Percentiles rank a stretch among this genome's conserved stretches.
Evolutionary conservation across 73 alveolate species (phyloP).

Genomic region (Tetrahymena borealis): DNA sequence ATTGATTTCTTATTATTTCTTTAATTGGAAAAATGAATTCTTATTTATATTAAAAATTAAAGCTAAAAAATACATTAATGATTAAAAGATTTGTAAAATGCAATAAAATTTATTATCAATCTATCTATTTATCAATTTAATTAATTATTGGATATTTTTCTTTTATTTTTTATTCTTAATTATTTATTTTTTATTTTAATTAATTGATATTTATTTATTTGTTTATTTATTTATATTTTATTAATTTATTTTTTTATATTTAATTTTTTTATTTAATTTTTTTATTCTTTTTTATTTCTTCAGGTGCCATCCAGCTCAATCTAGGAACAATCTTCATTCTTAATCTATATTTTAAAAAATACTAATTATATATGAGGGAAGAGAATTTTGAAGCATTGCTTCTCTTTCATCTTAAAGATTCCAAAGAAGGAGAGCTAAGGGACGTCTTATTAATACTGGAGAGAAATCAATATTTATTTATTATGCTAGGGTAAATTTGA

Average conservation of each 20-base stretch:
- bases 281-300: neutral
- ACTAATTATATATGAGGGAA: neutral
- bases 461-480: neutral
- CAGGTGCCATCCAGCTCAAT: neutral
- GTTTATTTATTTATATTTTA: neutral
- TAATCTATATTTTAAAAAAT: neutral
- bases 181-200: neutral
- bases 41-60: no score
- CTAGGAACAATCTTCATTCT: neutral
- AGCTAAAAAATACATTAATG: no score
- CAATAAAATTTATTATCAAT: no score
- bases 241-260: neutral
- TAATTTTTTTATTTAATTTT: neutral
- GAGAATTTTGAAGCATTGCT: neutral
- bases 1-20: no score
- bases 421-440: neutral
- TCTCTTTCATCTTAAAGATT: neutral
- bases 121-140: no score
- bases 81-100: no score
- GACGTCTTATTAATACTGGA: neutral
- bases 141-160: no score
- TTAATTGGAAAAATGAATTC: no score
- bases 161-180: neutral
- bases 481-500: neutral
- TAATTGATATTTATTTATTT: neutral